Conservation (phyloP, 805 yeast genomes). For the Candida hungchunana region DNA sequence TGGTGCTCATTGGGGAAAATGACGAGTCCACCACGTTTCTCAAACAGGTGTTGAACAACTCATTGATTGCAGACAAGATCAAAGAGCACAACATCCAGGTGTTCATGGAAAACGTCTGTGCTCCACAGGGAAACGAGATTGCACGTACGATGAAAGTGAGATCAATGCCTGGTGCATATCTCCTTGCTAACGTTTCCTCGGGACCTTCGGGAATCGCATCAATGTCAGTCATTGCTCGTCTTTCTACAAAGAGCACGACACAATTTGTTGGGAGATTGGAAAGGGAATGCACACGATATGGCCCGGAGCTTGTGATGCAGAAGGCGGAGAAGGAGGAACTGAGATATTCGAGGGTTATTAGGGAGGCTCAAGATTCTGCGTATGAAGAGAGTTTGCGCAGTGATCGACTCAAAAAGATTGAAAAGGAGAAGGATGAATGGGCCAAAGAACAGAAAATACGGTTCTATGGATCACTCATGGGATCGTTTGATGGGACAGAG, state of each 20-base stretch:
- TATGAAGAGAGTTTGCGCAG: conserved; percentile 54
- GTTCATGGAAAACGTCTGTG: conserved; percentile 60
- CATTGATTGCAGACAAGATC: conserved; percentile 36
- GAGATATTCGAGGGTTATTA: conserved; percentile 51
- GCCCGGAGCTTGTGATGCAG: conserved; percentile 56
- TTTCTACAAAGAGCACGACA: conserved; percentile 28
- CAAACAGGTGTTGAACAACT: conserved; percentile 42
- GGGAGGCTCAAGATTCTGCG: conserved; percentile 63
- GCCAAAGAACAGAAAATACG: conserved; percentile 16
- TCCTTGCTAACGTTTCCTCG: conserved; percentile 56
- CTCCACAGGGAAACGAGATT: conserved; percentile 63
- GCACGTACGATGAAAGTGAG: conserved; percentile 51
- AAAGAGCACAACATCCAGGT: conserved; percentile 44
- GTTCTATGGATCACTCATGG: conserved; percentile 12
- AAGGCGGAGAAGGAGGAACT: conserved; percentile 58
- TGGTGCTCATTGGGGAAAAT: conserved; percentile 19
- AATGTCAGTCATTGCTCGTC: conserved; percentile 31
- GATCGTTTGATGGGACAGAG: conserved; percentile 10
- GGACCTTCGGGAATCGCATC: conserved; percentile 29
- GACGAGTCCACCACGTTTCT: conserved; percentile 36
- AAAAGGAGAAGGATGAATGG: conserved; percentile 32
- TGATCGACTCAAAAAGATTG: conserved; percentile 51
- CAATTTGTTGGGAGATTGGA: conserved; percentile 34
- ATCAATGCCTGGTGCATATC: conserved; percentile 50
- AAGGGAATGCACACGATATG: conserved; percentile 47